phyloP scores from a whole-genome alignment of 495 filamentous ascomycete genomes.

The Daldinia grandis region DNA sequence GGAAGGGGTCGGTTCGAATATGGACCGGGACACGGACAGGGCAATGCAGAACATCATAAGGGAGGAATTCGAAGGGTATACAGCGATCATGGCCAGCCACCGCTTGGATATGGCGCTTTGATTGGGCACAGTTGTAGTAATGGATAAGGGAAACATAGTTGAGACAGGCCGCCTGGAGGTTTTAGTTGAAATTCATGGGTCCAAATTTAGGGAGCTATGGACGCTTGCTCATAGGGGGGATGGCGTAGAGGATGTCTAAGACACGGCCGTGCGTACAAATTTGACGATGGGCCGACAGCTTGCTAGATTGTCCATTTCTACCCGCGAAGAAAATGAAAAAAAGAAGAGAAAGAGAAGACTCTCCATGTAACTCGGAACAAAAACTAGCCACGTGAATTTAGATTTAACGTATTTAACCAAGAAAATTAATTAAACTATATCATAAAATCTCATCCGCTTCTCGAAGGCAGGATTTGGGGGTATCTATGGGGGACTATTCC shows the following conservation, averaged over 20 bases:
- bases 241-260: not conserved
- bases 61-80: not conserved
- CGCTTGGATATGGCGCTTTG: not conserved
- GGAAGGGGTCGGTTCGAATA: not conserved
- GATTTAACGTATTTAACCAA: not conserved
- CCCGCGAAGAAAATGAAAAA: not conserved
- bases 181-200: not conserved
- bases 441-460: constrained; percentile 1
- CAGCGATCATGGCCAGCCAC: not conserved
- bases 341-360: not conserved
- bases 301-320: not conserved
- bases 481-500: constrained; percentile 24
- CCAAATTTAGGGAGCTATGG: not conserved
- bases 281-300: not conserved
- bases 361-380: not conserved
- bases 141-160: not conserved
- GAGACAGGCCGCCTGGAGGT: not conserved
- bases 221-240: not conserved
- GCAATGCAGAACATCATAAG: not conserved
- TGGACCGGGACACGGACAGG: not conserved
- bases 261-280: not conserved
- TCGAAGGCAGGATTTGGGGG: constrained; percentile 12
- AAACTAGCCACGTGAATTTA: not conserved
- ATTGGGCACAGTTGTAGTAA: not conserved
- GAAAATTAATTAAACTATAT: not conserved